A percentile compares a stretch with the other conserved stretches of the same genome.
Conservation (phyloP, 2,329 filamentous ascomycete species). For the Monilinia fructigena region DNA sequence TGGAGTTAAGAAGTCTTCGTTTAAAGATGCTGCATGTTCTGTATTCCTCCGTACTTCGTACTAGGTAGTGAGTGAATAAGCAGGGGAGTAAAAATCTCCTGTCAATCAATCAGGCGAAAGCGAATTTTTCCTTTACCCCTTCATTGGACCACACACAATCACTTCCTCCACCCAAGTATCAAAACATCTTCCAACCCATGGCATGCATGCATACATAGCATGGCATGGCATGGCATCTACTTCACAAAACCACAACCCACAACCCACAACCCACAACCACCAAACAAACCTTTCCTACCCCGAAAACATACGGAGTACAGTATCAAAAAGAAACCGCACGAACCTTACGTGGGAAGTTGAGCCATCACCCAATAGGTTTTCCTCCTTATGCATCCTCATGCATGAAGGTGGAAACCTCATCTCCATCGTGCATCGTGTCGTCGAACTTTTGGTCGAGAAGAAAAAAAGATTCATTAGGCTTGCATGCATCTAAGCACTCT, state of each 20-base stretch:
- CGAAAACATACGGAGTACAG: neutral
- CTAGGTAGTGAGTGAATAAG: neutral
- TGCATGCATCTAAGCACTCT: slow-evolving; percentile 11
- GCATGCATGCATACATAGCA: neutral
- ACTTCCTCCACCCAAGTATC: neutral
- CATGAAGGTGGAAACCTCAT: slow-evolving; percentile 9
- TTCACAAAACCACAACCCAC: too few relatives aligned
- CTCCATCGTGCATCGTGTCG: slow-evolving; percentile 23
- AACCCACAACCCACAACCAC: too few relatives aligned
- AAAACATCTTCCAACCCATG: neutral
- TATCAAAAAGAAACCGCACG: neutral
- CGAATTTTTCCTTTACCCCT: neutral
- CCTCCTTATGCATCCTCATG: slow-evolving; percentile 9
- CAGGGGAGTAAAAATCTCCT: slow-evolving; percentile 4
- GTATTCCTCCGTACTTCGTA: too few relatives aligned
- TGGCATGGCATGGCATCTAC: neutral
- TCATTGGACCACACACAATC: neutral
- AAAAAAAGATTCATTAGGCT: slow-evolving; percentile 9
- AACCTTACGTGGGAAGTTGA: neutral
- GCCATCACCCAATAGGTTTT: slow-evolving; percentile 5
- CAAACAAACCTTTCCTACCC: neutral
- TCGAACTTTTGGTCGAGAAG: slow-evolving; percentile 20
- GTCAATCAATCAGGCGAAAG: slow-evolving; percentile 9
- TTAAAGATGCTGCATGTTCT: neutral
- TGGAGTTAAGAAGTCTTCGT: neutral